A percentile compares a stretch with the other conserved stretches of the same genome.
Conservation (phyloP, 306 rosid genomes). For the Rosa chinensis region DNA sequence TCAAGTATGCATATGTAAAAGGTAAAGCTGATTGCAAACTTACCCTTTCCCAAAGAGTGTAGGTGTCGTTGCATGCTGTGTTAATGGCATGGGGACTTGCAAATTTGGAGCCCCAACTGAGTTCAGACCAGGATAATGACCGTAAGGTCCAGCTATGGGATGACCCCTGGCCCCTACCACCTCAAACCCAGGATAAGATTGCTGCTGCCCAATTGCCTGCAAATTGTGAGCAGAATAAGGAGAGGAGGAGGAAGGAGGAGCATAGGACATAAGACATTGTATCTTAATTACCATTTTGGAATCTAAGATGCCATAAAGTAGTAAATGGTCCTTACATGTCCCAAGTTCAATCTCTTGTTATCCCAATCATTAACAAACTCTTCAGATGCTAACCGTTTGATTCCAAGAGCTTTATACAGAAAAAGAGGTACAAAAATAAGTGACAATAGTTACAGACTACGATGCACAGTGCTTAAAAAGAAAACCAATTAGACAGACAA, state of each 20-base stretch:
- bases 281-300: neutral
- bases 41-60: slow-evolving; percentile 92
- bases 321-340: slow-evolving; percentile 59
- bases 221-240: slow-evolving; percentile 16
- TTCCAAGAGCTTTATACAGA: slow-evolving; percentile 69
- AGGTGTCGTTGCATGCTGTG: slow-evolving; percentile 56
- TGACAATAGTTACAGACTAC: neutral
- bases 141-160: slow-evolving; percentile 46
- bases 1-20: slow-evolving; percentile 14
- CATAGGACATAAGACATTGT: neutral
- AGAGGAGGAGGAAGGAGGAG: slow-evolving; percentile 5
- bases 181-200: slow-evolving; percentile 47
- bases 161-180: slow-evolving; percentile 48
- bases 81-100: slow-evolving; percentile 50
- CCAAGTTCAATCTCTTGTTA: slow-evolving; percentile 81
- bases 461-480: neutral
- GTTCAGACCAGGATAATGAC: slow-evolving; percentile 44
- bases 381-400: slow-evolving; percentile 87
- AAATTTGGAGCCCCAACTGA: slow-evolving; percentile 45
- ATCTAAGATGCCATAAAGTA: slow-evolving; percentile 12
- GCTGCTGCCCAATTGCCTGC: slow-evolving; percentile 64
- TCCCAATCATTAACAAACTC: slow-evolving; percentile 84
- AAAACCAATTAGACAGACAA: neutral
- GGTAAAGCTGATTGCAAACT: slow-evolving; percentile 19
- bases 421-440: slow-evolving; percentile 20